phyloP scores from a whole-genome alignment of 1,139 yeast genomes.

The Casaregolazyma suthepensis region DNA sequence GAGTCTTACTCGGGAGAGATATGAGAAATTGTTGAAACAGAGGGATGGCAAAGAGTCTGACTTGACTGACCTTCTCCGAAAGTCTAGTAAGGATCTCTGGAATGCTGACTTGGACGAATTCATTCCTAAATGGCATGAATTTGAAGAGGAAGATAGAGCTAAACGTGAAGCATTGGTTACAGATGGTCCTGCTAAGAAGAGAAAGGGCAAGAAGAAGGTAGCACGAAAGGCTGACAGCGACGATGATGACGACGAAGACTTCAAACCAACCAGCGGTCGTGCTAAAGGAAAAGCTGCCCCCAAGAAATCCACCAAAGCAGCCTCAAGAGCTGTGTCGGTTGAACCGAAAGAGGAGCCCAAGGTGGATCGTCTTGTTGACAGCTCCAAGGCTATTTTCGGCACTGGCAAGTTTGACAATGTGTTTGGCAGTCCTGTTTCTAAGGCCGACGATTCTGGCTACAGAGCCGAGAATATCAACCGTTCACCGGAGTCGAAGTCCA shows the following conservation, averaged over 20 bases:
- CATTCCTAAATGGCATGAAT: conserved; percentile 57
- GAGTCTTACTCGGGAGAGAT: conserved; percentile 87
- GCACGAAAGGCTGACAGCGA: conserved; percentile 10
- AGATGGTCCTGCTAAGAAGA: conserved; percentile 20
- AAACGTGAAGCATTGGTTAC: conserved; percentile 28
- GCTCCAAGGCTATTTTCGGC: conserved; percentile 3
- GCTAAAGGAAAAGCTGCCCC: conserved; percentile 15
- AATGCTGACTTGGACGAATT: conserved; percentile 72
- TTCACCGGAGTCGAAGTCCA: background rate
- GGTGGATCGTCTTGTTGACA: conserved; percentile 1
- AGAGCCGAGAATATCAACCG: background rate
- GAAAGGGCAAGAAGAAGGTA: conserved; percentile 18
- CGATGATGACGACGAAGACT: conserved; percentile 20
- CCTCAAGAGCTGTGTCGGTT: conserved; percentile 7
- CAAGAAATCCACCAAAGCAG: conserved; percentile 8
- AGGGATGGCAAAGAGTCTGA: conserved; percentile 68
- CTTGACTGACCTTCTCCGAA: conserved; percentile 56
- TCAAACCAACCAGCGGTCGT: conserved; percentile 9
- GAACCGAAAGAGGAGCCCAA: conserved; percentile 9
- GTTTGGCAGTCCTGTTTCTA: conserved; percentile 10
- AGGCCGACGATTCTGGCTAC: conserved; percentile 2
- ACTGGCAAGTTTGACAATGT: conserved; percentile 5
- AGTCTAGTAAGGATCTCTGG: conserved; percentile 88
- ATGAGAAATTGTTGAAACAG: conserved; percentile 69
- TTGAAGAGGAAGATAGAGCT: conserved; percentile 49